Evolutionary conservation across 805 yeast species (phyloP), one percentile per base, ranked within the genome.

Genomic region (Candida odintsovae): DNA sequence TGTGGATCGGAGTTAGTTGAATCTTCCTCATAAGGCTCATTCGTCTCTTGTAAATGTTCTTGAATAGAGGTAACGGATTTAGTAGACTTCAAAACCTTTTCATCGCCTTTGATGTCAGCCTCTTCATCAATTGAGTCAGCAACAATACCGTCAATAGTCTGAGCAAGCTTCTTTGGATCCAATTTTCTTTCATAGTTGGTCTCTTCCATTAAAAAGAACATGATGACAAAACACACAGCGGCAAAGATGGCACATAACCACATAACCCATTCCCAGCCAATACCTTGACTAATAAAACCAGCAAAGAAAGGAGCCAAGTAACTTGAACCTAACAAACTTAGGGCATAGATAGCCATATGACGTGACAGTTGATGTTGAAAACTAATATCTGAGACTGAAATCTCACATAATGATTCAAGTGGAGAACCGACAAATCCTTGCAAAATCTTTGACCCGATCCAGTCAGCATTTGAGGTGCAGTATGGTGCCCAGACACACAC

Each of bases 281-380:
- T 63, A 25, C 69, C 71, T 42, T 73, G 70, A 26, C 71, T 70
- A 46, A 80, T 75, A 52, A 76, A 75, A 11, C 83, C 83, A 12
- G 83, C 81, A 42, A 79, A 68, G 53, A 80, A 66, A 6, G 85
- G 84, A 4, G 83, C 84, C 46, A 78, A 61, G 53, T 67, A 80
- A 38, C 79, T 75, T 10, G 82, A 77, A 11, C 71, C 70, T 33
- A 78, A 69, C n/a, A 82, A 67, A 13, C 83, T 77, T 47, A 72
- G 61, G 48, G 79, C 77, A 57, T 80, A 80, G 20, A 77, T 55
- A 33, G 73, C 71, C 68, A 75, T 64, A 36, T 68, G 69, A n/a
- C 67, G 62, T 6, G 76, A 76, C 51, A 77, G 62, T 56, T 77
- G 75, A 53, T 77, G 80, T 50, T 72, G 75, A 55, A 75, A 77